These are phyloP conservation scores for Rhizophora mangle DNA, from an alignment of 345 rosid species.

Conservation along the genomic window DNA sequence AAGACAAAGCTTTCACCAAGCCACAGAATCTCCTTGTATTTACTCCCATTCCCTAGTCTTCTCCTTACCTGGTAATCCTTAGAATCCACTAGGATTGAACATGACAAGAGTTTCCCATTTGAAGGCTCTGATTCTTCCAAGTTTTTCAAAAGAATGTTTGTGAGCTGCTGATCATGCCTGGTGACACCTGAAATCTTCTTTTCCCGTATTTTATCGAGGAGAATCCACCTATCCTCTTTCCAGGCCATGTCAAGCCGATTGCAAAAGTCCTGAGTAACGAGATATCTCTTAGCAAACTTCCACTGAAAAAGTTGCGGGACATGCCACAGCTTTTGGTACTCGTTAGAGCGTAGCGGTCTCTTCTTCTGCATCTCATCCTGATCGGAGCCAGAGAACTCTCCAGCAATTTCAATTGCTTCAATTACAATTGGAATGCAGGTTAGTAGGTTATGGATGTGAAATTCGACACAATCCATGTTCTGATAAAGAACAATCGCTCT, in stretches of 20 bases:
- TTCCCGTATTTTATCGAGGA: conserved; percentile 16
- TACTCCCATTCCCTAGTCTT: conserved; percentile 26
- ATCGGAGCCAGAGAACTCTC: conserved; percentile 24
- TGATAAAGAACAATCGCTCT: conserved; percentile 25
- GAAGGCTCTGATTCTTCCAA: conserved; percentile 10
- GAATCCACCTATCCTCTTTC: conserved; percentile 36
- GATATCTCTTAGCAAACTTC: conserved; percentile 24
- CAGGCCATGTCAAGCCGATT: conserved; percentile 15
- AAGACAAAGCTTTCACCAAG: conserved; percentile 22
- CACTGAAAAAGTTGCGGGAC: conserved; percentile 20
- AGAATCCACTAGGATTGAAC: conserved; percentile 15
- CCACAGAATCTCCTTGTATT: conserved; percentile 26
- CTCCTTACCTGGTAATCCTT: conserved; percentile 24
- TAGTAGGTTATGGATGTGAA: conserved; percentile 22
- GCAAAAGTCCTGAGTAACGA: conserved; percentile 23
- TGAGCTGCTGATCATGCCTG: conserved; percentile 14
- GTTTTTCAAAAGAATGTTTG: conserved; percentile 17
- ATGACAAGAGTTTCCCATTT: conserved; percentile 16
- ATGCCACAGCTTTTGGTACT: conserved; percentile 27
- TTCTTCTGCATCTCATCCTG: conserved; percentile 25
- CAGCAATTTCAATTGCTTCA: conserved; percentile 26
- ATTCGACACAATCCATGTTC: conserved; percentile 22
- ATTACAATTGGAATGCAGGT: conserved; percentile 15
- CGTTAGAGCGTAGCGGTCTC: conserved; percentile 15
- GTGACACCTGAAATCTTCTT: conserved; percentile 15